phyloP scores from a whole-genome alignment of 2,329 filamentous ascomycete genomes.

The Aspergillus terreus region DNA sequence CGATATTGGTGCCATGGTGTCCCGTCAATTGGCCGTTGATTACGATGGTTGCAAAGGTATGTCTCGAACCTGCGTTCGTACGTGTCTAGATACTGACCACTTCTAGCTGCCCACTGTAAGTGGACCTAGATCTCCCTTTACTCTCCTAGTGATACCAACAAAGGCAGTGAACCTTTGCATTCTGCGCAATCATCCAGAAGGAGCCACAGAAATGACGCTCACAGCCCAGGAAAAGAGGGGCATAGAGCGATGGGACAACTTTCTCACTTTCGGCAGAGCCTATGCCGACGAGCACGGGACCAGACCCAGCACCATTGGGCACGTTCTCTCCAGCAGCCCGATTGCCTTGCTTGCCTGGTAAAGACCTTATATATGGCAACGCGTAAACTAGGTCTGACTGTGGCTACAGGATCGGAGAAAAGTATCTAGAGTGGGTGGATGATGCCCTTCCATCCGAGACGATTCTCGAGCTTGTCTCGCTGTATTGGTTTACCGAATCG shows the following conservation, averaged over 20 bases:
- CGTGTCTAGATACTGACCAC: constrained; percentile 1
- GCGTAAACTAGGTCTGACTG: not conserved
- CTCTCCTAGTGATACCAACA: constrained; percentile 5
- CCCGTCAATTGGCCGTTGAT: constrained; percentile 20
- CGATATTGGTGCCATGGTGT: constrained; percentile 28
- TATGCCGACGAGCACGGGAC: constrained; percentile 31
- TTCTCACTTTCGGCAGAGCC: constrained; percentile 17
- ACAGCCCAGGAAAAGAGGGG: constrained; percentile 28
- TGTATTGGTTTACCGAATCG: constrained; percentile 40
- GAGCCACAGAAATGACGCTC: constrained; percentile 19
- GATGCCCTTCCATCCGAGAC: constrained; percentile 26
- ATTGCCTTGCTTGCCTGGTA: constrained; percentile 32
- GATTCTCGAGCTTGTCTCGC: constrained; percentile 30
- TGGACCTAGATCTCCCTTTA: not conserved
- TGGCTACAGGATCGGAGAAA: constrained; percentile 36
- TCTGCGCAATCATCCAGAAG: constrained; percentile 19
- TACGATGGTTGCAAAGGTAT: constrained; percentile 27
- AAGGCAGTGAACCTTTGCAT: constrained; percentile 25
- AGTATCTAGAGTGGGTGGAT: constrained; percentile 36
- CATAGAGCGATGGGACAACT: constrained; percentile 16
- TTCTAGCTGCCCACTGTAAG: constrained; percentile 24
- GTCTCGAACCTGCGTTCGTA: not conserved
- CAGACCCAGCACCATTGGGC: constrained; percentile 32
- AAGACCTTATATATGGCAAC: not conserved
- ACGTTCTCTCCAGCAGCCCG: constrained; percentile 29